Conservation (phyloP, 345 rosid species). For the Melaleuca quinquenervia region DNA sequence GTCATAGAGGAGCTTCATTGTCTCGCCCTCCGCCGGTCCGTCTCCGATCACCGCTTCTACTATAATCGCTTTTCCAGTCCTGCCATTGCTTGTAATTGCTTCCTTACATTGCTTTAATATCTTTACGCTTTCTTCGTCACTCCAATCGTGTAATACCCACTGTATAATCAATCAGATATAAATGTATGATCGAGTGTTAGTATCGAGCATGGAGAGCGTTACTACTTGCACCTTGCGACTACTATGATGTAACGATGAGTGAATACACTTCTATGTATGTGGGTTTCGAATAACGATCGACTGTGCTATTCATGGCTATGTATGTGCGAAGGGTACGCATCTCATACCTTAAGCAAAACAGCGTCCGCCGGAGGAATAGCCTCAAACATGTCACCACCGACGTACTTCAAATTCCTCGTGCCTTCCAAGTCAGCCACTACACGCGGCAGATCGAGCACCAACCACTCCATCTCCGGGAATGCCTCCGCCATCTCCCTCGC, state of each 20-base stretch:
- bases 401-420: constrained; percentile 12
- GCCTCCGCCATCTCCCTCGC: constrained; percentile 16
- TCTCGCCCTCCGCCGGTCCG: background rate
- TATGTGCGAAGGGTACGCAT: background rate
- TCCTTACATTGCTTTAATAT: constrained; percentile 25
- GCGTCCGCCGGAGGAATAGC: constrained; percentile 28
- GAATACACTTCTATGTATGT: background rate
- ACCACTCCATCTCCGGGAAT: constrained; percentile 22
- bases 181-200: background rate
- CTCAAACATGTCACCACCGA: constrained; percentile 32
- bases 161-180: background rate
- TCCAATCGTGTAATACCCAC: constrained; percentile 39
- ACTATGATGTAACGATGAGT: too few species aligned
- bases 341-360: constrained; percentile 20
- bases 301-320: too few species aligned
- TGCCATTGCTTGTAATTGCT: constrained; percentile 7
- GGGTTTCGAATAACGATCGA: background rate
- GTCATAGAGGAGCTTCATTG: constrained; percentile 26
- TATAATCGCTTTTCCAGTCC: constrained; percentile 11
- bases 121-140: constrained; percentile 27
- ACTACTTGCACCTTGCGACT: too few species aligned
- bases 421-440: constrained; percentile 10
- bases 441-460: constrained; percentile 27
- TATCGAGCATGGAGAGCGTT: background rate
- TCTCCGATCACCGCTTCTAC: constrained; percentile 9